These are phyloP conservation scores for Zymoseptoria ardabiliae DNA, from an alignment of 2,329 filamentous ascomycete genomes.

Conservation along the genomic window DNA sequence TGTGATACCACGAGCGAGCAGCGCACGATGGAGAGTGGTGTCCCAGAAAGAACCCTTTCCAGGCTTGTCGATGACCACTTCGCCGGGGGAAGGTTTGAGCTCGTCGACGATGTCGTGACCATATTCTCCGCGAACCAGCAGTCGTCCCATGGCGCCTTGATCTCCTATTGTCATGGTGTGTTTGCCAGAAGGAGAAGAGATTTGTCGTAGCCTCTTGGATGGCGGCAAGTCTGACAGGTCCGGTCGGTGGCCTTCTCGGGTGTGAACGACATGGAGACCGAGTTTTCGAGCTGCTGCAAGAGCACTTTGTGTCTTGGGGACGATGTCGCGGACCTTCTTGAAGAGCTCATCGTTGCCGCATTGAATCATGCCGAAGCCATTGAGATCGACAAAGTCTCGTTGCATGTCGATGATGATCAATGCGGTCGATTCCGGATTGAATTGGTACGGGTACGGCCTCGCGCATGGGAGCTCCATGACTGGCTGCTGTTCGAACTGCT, in stretches of 20 bases:
- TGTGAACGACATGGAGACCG: slow-evolving; percentile 43
- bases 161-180: slow-evolving; percentile 46
- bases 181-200: slow-evolving; percentile 39
- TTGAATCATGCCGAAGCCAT: slow-evolving; percentile 48
- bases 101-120: slow-evolving; percentile 51
- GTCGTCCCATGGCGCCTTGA: slow-evolving; percentile 45
- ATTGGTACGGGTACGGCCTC: slow-evolving; percentile 43
- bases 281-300: slow-evolving; percentile 37
- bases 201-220: slow-evolving; percentile 44
- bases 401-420: slow-evolving; percentile 49
- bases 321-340: slow-evolving; percentile 20
- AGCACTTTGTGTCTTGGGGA: slow-evolving; percentile 27
- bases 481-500: neutral
- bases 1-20: slow-evolving; percentile 50
- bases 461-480: slow-evolving; percentile 29
- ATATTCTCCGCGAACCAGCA: slow-evolving; percentile 48
- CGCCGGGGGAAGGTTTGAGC: slow-evolving; percentile 43
- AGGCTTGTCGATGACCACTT: slow-evolving; percentile 51
- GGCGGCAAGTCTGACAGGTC: slow-evolving; percentile 40
- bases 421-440: slow-evolving; percentile 41
- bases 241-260: slow-evolving; percentile 39
- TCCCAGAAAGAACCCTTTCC: slow-evolving; percentile 55
- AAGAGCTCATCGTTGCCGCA: slow-evolving; percentile 33
- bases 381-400: slow-evolving; percentile 43
- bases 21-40: slow-evolving; percentile 46